A percentile compares a stretch with the other conserved stretches of the same genome.
Evolutionary conservation across 805 yeast genomes (phyloP).

Genomic region (Yamadazyma akitaensis): DNA sequence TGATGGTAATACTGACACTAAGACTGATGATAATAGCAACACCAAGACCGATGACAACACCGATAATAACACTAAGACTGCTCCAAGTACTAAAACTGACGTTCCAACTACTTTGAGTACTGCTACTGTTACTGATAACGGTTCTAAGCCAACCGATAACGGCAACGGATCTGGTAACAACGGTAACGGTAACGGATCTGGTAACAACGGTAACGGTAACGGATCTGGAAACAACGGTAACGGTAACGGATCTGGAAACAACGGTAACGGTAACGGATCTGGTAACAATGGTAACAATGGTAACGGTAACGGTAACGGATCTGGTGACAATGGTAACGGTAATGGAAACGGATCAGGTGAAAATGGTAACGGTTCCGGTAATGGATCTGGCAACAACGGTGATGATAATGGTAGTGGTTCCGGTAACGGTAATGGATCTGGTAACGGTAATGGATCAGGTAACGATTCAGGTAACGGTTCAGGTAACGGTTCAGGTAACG

Average conservation of each 20-base stretch:
- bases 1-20: constrained; percentile 13
- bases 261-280: not conserved
- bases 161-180: not conserved
- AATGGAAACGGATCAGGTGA: not conserved
- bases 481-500: not conserved
- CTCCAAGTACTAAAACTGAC: not conserved
- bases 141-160: constrained; percentile 12
- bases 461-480: not conserved
- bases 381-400: constrained; percentile 1
- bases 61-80: constrained; percentile 7
- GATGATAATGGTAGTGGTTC: not conserved
- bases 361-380: not conserved
- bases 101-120: constrained; percentile 2
- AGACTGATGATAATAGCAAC: not conserved
- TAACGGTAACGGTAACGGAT: not conserved
- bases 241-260: not conserved
- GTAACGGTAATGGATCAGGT: not conserved
- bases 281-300: not conserved
- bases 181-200: constrained; percentile 2
- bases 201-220: constrained; percentile 4
- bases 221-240: not conserved
- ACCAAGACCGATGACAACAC: constrained; percentile 13
- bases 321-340: not conserved
- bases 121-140: constrained; percentile 11
- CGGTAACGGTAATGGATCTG: not conserved